Evolutionary conservation across 2,329 filamentous ascomycete genomes (phyloP).

Genomic region (Colletotrichum falcatum): DNA sequence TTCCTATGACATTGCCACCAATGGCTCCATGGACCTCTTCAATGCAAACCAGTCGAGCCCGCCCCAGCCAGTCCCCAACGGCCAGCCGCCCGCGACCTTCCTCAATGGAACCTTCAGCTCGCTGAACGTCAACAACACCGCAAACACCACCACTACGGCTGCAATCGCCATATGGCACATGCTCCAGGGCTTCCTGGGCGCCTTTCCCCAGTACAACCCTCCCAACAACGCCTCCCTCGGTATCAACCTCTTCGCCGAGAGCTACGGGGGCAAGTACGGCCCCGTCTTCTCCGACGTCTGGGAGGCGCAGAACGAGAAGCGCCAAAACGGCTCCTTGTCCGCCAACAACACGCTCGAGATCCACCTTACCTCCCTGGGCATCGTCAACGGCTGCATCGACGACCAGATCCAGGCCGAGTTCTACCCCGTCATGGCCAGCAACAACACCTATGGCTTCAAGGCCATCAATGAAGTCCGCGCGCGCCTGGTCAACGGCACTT

Average conservation of each 20-base stretch:
- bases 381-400: conserved; percentile 79
- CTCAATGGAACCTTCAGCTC: conserved; percentile 76
- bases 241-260: conserved; percentile 76
- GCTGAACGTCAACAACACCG: conserved; percentile 59
- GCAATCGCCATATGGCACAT: conserved; percentile 75
- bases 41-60: conserved; percentile 53
- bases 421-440: conserved; percentile 66
- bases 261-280: conserved; percentile 78
- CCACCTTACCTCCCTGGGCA: conserved; percentile 72
- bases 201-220: conserved; percentile 70
- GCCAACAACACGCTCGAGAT: conserved; percentile 67
- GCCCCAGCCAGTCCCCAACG: conserved; percentile 44
- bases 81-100: conserved; percentile 50
- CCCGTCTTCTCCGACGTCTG: conserved; percentile 70
- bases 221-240: conserved; percentile 61
- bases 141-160: conserved; percentile 67
- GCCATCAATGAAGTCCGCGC: conserved; percentile 54
- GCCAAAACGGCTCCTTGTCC: conserved; percentile 61
- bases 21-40: conserved; percentile 67
- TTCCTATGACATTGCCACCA: conserved; percentile 73
- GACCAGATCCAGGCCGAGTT: conserved; percentile 69
- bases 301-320: conserved; percentile 71
- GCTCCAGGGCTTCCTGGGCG: conserved; percentile 69
- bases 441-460: conserved; percentile 74
- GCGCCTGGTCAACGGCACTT: conserved; percentile 34